A percentile compares a stretch with the other conserved stretches of the same genome.
phyloP scores from a whole-genome alignment of 148 eudicot species.

The Simmondsia chinensis region DNA sequence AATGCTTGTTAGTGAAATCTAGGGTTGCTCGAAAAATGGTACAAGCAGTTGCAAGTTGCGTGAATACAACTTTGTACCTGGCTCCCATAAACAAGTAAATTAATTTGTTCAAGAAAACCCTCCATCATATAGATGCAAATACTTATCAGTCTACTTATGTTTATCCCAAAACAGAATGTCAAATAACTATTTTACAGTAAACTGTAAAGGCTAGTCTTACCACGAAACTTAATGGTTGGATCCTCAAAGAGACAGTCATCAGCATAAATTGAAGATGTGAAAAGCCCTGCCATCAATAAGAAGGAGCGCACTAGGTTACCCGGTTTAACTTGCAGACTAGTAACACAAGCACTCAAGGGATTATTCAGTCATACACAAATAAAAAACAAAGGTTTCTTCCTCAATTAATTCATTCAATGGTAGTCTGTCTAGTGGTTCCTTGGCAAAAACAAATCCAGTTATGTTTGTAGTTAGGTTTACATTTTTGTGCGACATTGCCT shows the following conservation, averaged over 20 bases:
- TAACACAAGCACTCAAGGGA: no score
- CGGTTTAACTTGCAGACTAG: no score
- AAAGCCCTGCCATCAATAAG: constrained; percentile 70
- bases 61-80: constrained; percentile 78
- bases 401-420: no score
- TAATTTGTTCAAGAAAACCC: constrained; percentile 4
- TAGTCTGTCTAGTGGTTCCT: no score
- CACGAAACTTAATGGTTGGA: constrained; percentile 82
- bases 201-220: constrained; percentile 22
- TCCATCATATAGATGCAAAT: not conserved
- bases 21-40: constrained; percentile 80
- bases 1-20: constrained; percentile 52
- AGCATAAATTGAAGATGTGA: constrained; percentile 61
- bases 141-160: not conserved
- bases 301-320: no score
- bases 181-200: not conserved
- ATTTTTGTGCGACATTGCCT: no score
- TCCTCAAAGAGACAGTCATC: constrained; percentile 84
- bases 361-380: no score
- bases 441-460: no score
- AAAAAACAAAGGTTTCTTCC: no score
- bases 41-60: constrained; percentile 84
- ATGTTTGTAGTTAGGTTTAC: no score
- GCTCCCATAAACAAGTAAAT: constrained; percentile 3
- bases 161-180: not conserved